These are phyloP conservation scores for Schizochytrium sp. DNA, from an alignment of 108 stramenopile species.

Conservation along the genomic window DNA sequence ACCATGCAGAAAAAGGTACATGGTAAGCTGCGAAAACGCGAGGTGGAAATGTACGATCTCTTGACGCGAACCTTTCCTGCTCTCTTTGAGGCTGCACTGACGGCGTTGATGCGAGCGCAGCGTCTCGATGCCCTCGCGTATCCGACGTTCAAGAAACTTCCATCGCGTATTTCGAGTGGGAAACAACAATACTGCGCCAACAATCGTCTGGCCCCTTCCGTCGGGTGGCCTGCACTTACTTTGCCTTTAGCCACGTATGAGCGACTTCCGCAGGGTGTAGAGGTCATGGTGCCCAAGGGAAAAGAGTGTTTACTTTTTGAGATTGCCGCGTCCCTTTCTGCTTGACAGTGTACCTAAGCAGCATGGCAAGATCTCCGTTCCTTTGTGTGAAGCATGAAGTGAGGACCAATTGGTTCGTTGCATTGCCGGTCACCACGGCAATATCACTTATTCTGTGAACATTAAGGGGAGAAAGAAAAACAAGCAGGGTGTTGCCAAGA, in stretches of 20 bases:
- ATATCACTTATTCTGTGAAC: too few relatives aligned
- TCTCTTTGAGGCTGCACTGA: neutral
- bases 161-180: neutral
- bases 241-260: neutral
- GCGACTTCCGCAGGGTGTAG: neutral
- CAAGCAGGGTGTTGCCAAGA: too few relatives aligned
- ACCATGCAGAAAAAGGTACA: neutral
- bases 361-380: too few relatives aligned
- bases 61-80: neutral
- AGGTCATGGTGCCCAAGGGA: neutral
- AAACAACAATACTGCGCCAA: neutral
- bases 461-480: too few relatives aligned
- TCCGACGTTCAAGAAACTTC: constrained; percentile 9
- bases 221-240: neutral
- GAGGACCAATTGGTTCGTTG: too few relatives aligned
- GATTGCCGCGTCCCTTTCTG: neutral
- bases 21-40: neutral
- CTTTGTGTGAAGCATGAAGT: too few relatives aligned
- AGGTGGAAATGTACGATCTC: neutral
- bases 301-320: neutral
- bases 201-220: neutral
- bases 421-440: too few relatives aligned
- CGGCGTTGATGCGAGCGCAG: neutral
- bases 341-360: too few relatives aligned
- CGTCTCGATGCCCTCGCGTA: neutral